Conservation (phyloP, 805 yeast species). For the Hanseniaspora clermontiae region DNA sequence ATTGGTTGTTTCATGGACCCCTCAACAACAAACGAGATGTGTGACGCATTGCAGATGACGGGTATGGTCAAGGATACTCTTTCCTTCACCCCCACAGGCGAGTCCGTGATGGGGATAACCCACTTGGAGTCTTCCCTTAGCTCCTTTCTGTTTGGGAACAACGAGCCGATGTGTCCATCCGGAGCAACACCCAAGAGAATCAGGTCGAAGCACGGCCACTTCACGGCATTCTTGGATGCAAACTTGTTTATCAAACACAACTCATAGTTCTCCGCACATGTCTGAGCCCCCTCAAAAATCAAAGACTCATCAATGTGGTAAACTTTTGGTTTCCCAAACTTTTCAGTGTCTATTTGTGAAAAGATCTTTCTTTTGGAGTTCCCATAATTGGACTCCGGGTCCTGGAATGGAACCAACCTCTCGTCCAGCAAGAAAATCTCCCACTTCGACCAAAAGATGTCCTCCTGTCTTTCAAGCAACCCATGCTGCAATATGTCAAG, state of each 20-base stretch:
- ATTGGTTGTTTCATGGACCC: constrained; percentile 93
- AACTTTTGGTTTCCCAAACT: constrained; percentile 48
- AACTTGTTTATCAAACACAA: constrained; percentile 74
- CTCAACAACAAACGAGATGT: constrained; percentile 90
- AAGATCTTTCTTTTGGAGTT: constrained; percentile 69
- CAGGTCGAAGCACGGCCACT: constrained; percentile 86
- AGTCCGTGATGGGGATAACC: constrained; percentile 85
- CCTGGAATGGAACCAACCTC: constrained; percentile 77
- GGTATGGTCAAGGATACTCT: constrained; percentile 88
- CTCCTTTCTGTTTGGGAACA: constrained; percentile 79
- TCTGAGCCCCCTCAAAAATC: constrained; percentile 63
- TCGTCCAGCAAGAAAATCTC: constrained; percentile 95
- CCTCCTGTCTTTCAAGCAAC: constrained; percentile 51
- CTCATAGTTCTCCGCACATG: constrained; percentile 89
- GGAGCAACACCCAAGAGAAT: constrained; percentile 94
- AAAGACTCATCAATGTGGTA: constrained; percentile 71
- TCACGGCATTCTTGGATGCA: constrained; percentile 92
- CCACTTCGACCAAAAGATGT: constrained; percentile 86
- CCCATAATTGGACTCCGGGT: constrained; percentile 81
- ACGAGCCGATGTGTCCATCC: constrained; percentile 94
- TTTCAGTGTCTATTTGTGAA: constrained; percentile 36
- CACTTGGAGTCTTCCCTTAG: constrained; percentile 84
- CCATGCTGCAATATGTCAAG: constrained; percentile 82
- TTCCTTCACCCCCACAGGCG: constrained; percentile 76
- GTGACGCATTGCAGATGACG: constrained; percentile 82